Base-by-base conservation (phyloP, 1,284 basidiomycete genomes). In the Schizopora paradoxa region DNA sequence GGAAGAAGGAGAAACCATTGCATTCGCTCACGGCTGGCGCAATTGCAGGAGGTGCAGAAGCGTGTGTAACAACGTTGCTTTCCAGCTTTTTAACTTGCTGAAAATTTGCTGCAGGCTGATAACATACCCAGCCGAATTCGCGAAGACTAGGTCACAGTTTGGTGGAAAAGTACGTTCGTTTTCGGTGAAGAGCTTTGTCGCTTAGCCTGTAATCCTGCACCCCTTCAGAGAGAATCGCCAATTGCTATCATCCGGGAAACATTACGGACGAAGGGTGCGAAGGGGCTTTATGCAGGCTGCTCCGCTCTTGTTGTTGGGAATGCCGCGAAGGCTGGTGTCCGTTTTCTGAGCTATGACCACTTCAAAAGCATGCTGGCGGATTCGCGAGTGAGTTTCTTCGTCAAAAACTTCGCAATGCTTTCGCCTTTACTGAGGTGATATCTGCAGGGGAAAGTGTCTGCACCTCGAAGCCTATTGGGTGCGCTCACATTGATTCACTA, bases 11-110 rank as follows among this genome's bases (percentile, higher is more conserved):
- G 62, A 88, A 87, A 53, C 85, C 89, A 0, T 33, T 85, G 10
- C 85, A 90, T 57, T 88, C 88, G 11, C 65, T 95, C 50, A 67
- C 91, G 47, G 95, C 95, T 1, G 95, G 96, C 21, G 80, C 91
- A n/a, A 87, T 86, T 0, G 95, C 95, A 14, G 95, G 96, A 14
- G 93, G 87, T 2, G 74, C 97, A 41, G 95, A 98, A 71, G 91
- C 85, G 84, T 88, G 62, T 63, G 79, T 66, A 6, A 1, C 2
- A 11, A 21, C 41, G 19, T 32, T 45, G 16, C 8, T 40, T 44
- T 32, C 45, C 45, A 41, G 60, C 68, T 51, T 71, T 54, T 47
- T 49, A 54, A 53, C 65, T 57, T 56, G n/a, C n/a, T n/a, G n/a
- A 70, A 64, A 56, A 58, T 54, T 49, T 23, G 18, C 21, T 47